Base-by-base conservation (phyloP, 2,329 filamentous ascomycete species). In the Penicillium rolfsii region DNA sequence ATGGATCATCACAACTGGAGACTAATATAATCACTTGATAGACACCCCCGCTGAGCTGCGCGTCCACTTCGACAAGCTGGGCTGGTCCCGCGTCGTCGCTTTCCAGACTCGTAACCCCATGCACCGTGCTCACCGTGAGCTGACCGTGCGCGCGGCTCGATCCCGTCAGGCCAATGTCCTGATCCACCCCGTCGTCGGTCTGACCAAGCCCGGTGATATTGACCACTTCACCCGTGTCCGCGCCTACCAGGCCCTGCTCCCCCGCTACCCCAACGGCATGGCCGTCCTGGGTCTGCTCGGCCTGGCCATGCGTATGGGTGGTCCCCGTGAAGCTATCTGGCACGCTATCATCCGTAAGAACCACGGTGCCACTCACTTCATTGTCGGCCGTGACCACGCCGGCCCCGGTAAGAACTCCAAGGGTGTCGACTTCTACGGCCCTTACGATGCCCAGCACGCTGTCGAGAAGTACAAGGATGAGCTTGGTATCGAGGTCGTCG, bases 271-370 rank as follows among this genome's bases (percentile, higher is more conserved):
- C 79, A 99, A 98, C 80, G 95, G 95, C 74, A 99, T 99, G 95
- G 95, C 95, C 61, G 93, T 96, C 41, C 87, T 99, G 67, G 94
- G 93, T 80, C 91, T 99, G 45, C 86, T 99, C 57, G 93, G 93
- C 61, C 86, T 99, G 67, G 95, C 95, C 73, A 99, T 99, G 95
- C 91, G 95, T 77, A 99, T 99, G 95, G 95, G 93, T 75, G 95
- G 95, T 72, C 95, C 95, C 66, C 91, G 95, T 70, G 95, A 99
- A 84, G 95, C 95, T 70, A 93, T 99, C 82, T 99, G 95, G 95
- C 95, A 99, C 84, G 95, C 95, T 75, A 97, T 99, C 74, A 99
- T 99, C 85, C 93, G 95, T 77, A 99, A 98, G 89, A 99, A 99
- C 82, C 93, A 97, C 82, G 95, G 95, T 73, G 93, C 94, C 52